Evolutionary conservation across 345 rosid species (phyloP).

Genomic region (Bruguiera parviflora): DNA sequence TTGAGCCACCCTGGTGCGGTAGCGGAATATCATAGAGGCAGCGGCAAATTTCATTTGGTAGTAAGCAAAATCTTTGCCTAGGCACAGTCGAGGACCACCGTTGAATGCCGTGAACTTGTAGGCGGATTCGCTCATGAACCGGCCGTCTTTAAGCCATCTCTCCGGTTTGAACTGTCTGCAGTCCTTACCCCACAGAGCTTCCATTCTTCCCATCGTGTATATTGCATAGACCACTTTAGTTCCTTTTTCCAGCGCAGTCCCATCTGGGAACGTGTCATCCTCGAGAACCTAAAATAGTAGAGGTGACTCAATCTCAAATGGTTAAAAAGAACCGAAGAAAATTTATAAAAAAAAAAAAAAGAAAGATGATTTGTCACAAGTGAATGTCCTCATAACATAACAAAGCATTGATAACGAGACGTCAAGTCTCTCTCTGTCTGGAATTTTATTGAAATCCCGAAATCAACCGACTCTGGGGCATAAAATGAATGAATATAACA

Average conservation of each 20-base stretch:
- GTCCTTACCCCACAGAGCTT: conserved; percentile 87
- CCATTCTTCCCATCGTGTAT: conserved; percentile 94
- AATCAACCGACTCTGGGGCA: no score
- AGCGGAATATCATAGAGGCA: conserved; percentile 67
- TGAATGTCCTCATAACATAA: no score
- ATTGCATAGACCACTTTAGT: conserved; percentile 84
- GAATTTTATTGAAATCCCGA: no score
- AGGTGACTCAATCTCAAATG: background rate
- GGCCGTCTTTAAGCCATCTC: conserved; percentile 81
- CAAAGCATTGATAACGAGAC: no score
- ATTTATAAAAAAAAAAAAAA: background rate
- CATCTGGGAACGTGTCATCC: conserved; percentile 84
- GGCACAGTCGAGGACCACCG: conserved; percentile 86
- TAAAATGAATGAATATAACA: no score
- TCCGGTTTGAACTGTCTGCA: conserved; percentile 80
- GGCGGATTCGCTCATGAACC: conserved; percentile 80
- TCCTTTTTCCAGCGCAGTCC: conserved; percentile 75
- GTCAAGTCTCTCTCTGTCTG: no score
- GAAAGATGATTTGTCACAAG: no score
- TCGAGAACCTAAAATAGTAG: conserved; percentile 48
- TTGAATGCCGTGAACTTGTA: conserved; percentile 92
- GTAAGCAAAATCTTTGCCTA: conserved; percentile 93
- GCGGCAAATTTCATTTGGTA: conserved; percentile 83
- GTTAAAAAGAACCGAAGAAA: no score
- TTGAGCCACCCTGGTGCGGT: conserved; percentile 50